phyloP scores from a whole-genome alignment of 148 eudicot genomes.

The Chenopodium berlandieri region DNA sequence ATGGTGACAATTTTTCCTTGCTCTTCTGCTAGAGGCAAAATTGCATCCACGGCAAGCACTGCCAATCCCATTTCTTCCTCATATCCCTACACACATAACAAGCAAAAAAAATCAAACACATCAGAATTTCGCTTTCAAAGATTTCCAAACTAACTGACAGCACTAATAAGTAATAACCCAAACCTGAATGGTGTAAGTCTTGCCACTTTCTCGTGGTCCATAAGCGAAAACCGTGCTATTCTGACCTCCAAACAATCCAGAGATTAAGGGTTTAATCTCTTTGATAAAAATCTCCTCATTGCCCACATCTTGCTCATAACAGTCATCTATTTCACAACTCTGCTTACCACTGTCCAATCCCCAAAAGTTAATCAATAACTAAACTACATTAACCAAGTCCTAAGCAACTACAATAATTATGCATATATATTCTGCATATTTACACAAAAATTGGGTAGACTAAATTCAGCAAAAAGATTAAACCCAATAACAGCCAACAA shows the following conservation, averaged over 20 bases:
- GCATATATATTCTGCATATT: background rate
- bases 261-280: constrained; percentile 63
- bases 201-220: constrained; percentile 89
- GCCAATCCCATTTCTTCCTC: constrained; percentile 66
- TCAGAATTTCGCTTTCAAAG: no score
- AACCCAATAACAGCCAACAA: background rate
- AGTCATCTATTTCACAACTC: constrained; percentile 64
- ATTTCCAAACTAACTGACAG: background rate
- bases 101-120: background rate
- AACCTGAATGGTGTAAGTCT: constrained; percentile 78
- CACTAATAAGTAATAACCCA: background rate
- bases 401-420: background rate
- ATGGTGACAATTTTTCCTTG: constrained; percentile 44
- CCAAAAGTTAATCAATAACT: constrained; percentile 4
- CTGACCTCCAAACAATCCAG: constrained; percentile 55
- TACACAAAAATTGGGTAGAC: background rate
- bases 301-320: constrained; percentile 56
- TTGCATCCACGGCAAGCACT: constrained; percentile 42
- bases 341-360: constrained; percentile 41
- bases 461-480: background rate
- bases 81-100: constrained; percentile 48
- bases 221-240: constrained; percentile 62
- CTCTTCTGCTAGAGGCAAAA: constrained; percentile 52
- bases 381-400: background rate
- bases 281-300: constrained; percentile 41